Evolutionary conservation across 306 rosid genomes (phyloP).

Genomic region (Lotus japonicus): DNA sequence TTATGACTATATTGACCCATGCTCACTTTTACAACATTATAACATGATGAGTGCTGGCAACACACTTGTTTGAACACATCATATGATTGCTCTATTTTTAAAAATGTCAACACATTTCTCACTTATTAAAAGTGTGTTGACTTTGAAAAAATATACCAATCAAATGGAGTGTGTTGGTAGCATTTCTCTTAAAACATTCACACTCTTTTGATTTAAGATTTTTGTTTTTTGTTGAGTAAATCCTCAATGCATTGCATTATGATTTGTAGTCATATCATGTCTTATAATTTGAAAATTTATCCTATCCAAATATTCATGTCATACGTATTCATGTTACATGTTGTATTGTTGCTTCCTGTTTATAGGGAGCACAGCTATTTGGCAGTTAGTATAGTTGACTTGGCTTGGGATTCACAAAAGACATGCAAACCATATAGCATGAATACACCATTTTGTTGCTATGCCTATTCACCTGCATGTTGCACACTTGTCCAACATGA

Average conservation of each 20-base stretch:
- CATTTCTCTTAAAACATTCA: background rate
- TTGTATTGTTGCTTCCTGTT: background rate
- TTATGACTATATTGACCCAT: background rate
- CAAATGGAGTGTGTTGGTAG: no score
- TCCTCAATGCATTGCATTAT: background rate
- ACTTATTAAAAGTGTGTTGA: no score
- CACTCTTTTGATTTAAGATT: background rate
- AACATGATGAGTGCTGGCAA: no score
- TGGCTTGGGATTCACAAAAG: background rate
- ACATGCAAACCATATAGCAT: background rate
- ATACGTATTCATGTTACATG: background rate
- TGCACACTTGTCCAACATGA: background rate
- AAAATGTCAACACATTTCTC: no score
- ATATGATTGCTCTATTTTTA: no score
- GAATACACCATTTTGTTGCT: background rate
- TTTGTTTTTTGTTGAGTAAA: background rate
- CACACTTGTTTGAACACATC: no score
- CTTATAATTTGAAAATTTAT: background rate
- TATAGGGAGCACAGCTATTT: background rate
- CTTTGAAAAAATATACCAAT: no score
- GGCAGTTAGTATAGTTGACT: constrained; percentile 9
- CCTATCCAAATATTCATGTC: background rate
- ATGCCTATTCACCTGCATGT: background rate
- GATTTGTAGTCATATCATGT: background rate
- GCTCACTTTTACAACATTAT: background rate